phyloP scores from a whole-genome alignment of 345 rosid species.

The Rhizophora mangle region DNA sequence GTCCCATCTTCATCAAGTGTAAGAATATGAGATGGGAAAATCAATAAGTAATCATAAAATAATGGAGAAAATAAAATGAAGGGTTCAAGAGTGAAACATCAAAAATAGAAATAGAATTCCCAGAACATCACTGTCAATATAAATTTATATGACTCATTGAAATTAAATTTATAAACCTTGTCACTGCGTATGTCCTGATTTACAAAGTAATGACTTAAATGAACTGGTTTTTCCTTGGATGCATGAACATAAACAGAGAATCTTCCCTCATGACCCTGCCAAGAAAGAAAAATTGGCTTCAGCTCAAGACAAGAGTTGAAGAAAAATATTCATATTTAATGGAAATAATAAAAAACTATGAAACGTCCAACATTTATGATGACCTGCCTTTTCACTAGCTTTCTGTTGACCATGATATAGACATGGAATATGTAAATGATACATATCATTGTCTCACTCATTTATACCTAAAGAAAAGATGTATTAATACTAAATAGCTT shows the following conservation, averaged over 20 bases:
- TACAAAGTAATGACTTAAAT: slow-evolving; percentile 66
- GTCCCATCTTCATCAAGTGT: no score
- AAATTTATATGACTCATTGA: not conserved
- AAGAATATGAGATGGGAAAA: no score
- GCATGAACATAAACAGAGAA: slow-evolving; percentile 82
- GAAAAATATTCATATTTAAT: slow-evolving; percentile 2
- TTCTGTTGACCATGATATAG: no score
- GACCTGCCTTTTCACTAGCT: no score
- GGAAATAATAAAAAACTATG: not conserved
- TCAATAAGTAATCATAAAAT: no score
- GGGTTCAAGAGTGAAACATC: not conserved
- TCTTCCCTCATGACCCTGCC: slow-evolving; percentile 78
- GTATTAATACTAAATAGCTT: not conserved
- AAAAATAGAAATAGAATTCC: not conserved
- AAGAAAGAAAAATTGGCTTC: slow-evolving; percentile 10
- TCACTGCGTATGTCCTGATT: slow-evolving; percentile 73
- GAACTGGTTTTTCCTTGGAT: slow-evolving; percentile 66
- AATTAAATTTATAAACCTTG: slow-evolving; percentile 37
- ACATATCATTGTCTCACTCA: no score
- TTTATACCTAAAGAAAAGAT: no score
- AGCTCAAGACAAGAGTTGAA: slow-evolving; percentile 5
- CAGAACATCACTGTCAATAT: not conserved
- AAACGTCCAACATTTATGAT: not conserved
- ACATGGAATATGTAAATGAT: no score
- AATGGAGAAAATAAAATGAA: no score